A percentile compares a stretch with the other conserved stretches of the same genome.
These are phyloP conservation scores for Tetracladium setigerum DNA, from an alignment of 495 filamentous ascomycete genomes.

Conservation along the genomic window DNA sequence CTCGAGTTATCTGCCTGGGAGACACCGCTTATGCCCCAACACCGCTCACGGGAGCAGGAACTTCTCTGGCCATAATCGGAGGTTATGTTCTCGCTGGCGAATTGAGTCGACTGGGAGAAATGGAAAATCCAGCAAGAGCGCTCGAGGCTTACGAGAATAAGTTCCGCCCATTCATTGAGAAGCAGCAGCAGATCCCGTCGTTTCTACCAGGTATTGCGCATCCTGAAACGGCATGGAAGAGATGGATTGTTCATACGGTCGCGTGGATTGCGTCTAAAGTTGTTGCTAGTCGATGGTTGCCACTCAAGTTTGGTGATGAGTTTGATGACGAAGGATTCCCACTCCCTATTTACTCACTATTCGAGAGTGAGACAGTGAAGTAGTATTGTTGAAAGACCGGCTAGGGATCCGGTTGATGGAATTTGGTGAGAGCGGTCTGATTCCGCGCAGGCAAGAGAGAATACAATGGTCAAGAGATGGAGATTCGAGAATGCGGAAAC, in stretches of 20 bases:
- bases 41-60: conserved; percentile 46
- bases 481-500: too few species aligned
- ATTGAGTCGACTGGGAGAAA: conserved; percentile 28
- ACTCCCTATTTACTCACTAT: too few species aligned
- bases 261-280: too few species aligned
- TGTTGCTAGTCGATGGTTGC: too few species aligned
- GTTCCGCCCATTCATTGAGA: conserved; percentile 35
- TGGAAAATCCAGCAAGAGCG: conserved; percentile 11
- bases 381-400: too few species aligned
- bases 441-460: too few species aligned
- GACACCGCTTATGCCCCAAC: conserved; percentile 20
- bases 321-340: too few species aligned
- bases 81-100: conserved; percentile 49
- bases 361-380: too few species aligned
- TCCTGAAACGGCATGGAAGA: conserved; percentile 23
- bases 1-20: conserved; percentile 9
- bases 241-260: conserved; percentile 15
- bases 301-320: too few species aligned
- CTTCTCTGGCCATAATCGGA: conserved; percentile 36
- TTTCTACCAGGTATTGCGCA: conserved; percentile 13
- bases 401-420: too few species aligned
- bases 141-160: conserved; percentile 27
- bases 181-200: conserved; percentile 27
- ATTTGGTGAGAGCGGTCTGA: too few species aligned
- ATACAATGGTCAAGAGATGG: too few species aligned